Conservation (phyloP, 2,329 filamentous ascomycete genomes). For the Pezicula radicicola region DNA sequence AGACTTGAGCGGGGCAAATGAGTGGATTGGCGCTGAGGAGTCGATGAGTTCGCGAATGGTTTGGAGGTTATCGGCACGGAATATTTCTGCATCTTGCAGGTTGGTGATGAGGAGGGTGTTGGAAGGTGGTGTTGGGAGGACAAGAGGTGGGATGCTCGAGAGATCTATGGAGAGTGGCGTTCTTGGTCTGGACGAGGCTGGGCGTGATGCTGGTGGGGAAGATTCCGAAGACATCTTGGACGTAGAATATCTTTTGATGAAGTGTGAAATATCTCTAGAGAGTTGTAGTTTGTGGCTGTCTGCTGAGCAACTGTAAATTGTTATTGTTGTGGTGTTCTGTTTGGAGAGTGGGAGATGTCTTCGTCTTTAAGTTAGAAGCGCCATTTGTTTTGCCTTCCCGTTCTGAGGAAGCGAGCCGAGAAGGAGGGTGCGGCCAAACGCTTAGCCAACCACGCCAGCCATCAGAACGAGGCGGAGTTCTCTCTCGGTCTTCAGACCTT, state of each 20-base stretch:
- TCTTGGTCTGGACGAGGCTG: constrained; percentile 15
- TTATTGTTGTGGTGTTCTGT: no score
- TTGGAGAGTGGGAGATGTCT: no score
- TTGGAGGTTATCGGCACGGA: constrained; percentile 70
- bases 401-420: no score
- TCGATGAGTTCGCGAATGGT: constrained; percentile 70
- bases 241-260: not conserved
- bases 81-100: constrained; percentile 70
- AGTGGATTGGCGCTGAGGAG: constrained; percentile 68
- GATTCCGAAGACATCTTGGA: constrained; percentile 16
- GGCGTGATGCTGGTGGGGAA: constrained; percentile 21
- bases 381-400: no score
- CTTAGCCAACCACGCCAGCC: no score
- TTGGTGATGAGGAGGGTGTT: constrained; percentile 87
- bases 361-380: no score
- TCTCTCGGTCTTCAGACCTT: no score
- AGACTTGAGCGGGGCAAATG: constrained; percentile 77
- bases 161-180: constrained; percentile 69
- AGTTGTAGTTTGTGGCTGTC: not conserved
- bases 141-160: constrained; percentile 65
- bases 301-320: no score
- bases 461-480: no score
- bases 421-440: no score
- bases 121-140: constrained; percentile 69
- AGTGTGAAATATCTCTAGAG: not conserved